Evolutionary conservation across 805 yeast genomes (phyloP).

Genomic region (Starmerella geochares): DNA sequence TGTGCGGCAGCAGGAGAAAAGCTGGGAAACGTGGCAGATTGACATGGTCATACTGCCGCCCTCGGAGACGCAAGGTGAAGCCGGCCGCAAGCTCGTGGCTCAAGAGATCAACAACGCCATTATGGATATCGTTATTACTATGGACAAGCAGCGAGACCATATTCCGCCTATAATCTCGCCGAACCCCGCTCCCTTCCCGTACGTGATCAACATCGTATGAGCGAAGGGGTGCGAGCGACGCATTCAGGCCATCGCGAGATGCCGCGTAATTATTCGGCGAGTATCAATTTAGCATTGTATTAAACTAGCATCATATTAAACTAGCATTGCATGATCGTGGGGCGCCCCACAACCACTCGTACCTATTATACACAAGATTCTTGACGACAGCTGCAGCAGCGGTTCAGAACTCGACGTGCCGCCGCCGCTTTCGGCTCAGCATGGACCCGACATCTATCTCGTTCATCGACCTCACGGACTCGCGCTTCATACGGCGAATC

Average conservation of each 20-base stretch:
- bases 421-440: constrained; percentile 30
- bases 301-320: background rate
- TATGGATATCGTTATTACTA: constrained; percentile 41
- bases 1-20: constrained; percentile 39
- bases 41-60: constrained; percentile 39
- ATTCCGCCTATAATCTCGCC: constrained; percentile 65
- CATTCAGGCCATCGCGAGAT: too few species aligned
- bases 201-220: constrained; percentile 33
- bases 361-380: too few species aligned
- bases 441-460: constrained; percentile 36
- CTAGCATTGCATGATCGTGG: too few species aligned
- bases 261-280: too few species aligned
- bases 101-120: constrained; percentile 25
- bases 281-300: background rate
- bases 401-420: constrained; percentile 22
- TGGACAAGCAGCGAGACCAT: constrained; percentile 50
- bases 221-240: too few species aligned
- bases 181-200: constrained; percentile 58
- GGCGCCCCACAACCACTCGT: too few species aligned
- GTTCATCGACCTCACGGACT: constrained; percentile 63
- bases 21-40: constrained; percentile 68
- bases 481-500: constrained; percentile 84
- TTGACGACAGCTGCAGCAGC: background rate
- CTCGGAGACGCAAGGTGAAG: background rate
- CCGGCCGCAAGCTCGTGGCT: background rate